phyloP scores from a whole-genome alignment of 257 asterid species.

The Catharanthus roseus region DNA sequence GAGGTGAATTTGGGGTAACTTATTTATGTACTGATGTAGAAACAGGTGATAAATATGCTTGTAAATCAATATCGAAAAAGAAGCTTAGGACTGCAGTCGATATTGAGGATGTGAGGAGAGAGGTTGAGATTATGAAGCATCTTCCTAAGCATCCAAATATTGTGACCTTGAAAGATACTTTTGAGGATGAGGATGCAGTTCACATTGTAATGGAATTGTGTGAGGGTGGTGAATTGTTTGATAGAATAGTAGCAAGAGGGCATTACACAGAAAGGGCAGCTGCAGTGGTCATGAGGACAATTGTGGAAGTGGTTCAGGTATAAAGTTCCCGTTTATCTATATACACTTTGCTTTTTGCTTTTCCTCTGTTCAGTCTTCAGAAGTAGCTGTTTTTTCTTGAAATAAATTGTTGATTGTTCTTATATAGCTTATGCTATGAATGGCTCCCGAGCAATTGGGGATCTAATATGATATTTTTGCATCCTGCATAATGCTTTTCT shows the following conservation, averaged over 20 bases:
- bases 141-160: conserved; percentile 50
- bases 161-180: conserved; percentile 48
- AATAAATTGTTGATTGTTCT: not conserved
- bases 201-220: conserved; percentile 60
- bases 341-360: not conserved
- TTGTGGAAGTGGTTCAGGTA: conserved; percentile 66
- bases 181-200: conserved; percentile 53
- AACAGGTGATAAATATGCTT: conserved; percentile 41
- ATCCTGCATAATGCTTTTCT: no score
- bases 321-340: conserved; percentile 1
- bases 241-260: conserved; percentile 55
- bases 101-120: conserved; percentile 59
- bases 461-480: not conserved
- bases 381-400: not conserved
- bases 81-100: conserved; percentile 47
- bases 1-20: conserved; percentile 68
- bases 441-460: not conserved
- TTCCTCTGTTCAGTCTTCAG: not conserved
- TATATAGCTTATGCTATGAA: not conserved
- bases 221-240: conserved; percentile 56
- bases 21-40: conserved; percentile 48
- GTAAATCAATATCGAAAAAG: conserved; percentile 56
- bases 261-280: conserved; percentile 63
- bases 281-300: conserved; percentile 46
- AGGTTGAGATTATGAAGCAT: conserved; percentile 56